These are phyloP conservation scores for Pythium brassicae DNA, from an alignment of 352 stramenopile species.

Conservation along the genomic window DNA sequence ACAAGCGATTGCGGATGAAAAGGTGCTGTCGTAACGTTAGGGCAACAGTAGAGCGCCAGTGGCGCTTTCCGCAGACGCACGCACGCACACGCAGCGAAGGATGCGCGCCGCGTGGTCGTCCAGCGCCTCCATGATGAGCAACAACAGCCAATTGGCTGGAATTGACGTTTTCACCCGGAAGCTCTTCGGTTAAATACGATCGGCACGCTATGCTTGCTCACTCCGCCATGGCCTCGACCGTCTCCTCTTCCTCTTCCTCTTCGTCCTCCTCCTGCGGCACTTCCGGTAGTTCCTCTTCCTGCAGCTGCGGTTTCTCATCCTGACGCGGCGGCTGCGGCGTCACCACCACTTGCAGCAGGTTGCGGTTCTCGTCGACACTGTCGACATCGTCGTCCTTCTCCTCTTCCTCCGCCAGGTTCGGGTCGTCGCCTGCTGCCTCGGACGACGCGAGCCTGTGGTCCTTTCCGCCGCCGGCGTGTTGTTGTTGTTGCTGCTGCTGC, in stretches of 20 bases:
- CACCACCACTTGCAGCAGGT: too few species aligned
- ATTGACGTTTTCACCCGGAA: neutral
- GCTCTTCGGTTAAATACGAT: slow-evolving; percentile 3
- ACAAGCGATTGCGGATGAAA: neutral
- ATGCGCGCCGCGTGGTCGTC: slow-evolving; percentile 11
- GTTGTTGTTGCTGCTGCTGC: slow-evolving; percentile 17
- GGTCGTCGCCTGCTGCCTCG: neutral
- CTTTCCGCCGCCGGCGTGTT: too few species aligned
- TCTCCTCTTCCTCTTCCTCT: neutral
- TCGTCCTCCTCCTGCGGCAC: slow-evolving; percentile 15
- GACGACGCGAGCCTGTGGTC: neutral
- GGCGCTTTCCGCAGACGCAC: neutral
- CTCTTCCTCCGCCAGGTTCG: neutral
- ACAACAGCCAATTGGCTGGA: too few species aligned
- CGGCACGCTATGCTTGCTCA: neutral
- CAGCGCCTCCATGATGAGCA: neutral
- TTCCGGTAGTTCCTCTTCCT: neutral
- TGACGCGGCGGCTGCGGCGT: neutral
- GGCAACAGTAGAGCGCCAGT: too few species aligned
- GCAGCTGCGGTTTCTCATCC: neutral
- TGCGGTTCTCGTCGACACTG: neutral
- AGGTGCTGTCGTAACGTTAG: too few species aligned
- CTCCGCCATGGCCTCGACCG: neutral
- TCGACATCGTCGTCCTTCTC: neutral
- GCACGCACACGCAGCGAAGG: slow-evolving; percentile 6